Percentiles rank a stretch among this genome's conserved stretches.
Conservation (phyloP, 352 stramenopile genomes). For the Bremia lactucae region DNA sequence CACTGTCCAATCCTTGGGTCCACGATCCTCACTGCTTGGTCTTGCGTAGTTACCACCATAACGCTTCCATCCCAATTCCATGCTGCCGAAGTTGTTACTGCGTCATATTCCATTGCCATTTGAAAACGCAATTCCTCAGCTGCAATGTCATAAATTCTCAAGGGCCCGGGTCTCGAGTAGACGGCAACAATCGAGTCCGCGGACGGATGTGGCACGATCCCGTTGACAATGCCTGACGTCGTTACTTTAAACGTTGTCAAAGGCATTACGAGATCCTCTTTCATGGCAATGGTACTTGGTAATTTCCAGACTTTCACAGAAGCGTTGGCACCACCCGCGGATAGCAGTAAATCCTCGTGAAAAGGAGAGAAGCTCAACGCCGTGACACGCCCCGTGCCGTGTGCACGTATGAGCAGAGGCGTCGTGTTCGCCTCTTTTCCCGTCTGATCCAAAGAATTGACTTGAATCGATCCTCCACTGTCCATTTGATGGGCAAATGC, state of each 20-base stretch:
- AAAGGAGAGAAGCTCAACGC: constrained; percentile 54
- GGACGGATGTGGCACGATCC: constrained; percentile 45
- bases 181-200: constrained; percentile 32
- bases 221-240: constrained; percentile 12
- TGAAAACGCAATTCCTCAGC: constrained; percentile 17
- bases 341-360: constrained; percentile 36
- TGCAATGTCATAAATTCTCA: constrained; percentile 41
- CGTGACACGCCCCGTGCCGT: constrained; percentile 45
- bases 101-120: constrained; percentile 5
- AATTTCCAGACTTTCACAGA: constrained; percentile 51
- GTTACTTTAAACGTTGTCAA: constrained; percentile 14
- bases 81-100: constrained; percentile 20
- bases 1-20: constrained; percentile 36
- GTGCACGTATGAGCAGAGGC: constrained; percentile 45
- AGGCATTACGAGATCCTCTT: constrained; percentile 21
- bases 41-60: constrained; percentile 30
- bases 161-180: constrained; percentile 25
- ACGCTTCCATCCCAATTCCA: constrained; percentile 70
- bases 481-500: constrained; percentile 63
- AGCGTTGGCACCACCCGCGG: constrained; percentile 39
- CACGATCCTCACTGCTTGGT: constrained; percentile 37
- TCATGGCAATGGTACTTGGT: constrained; percentile 12
- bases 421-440: constrained; percentile 20
- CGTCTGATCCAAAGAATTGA: constrained; percentile 38
- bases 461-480: constrained; percentile 44